Base-by-base conservation (phyloP, 495 filamentous ascomycete genomes). In the Xylaria nigripes region DNA sequence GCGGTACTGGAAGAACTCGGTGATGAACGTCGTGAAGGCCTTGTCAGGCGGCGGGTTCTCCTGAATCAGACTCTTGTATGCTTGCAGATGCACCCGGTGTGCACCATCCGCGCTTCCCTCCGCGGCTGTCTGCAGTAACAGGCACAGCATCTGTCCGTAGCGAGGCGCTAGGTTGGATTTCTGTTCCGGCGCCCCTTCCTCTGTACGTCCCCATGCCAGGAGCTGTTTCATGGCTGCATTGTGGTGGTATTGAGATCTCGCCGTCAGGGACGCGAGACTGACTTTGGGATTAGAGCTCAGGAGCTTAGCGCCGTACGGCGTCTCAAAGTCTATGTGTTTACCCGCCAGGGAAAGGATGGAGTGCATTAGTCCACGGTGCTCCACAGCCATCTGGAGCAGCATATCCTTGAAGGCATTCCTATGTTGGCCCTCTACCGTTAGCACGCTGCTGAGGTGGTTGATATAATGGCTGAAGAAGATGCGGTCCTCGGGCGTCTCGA, bases 1-100 rank as follows among this genome's bases (percentile, higher is more conserved):
- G 69, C 94, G 87, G 61, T 94, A 95, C 68, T 89, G 85, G 72
- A 95, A 94, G 74, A 95, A 94, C 68, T 95, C 90, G 67, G 88
- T 79, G 58, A 96, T 86, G 64, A 96, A 95, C 56, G 83, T 81
- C 16, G 81, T 71, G 62, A 90, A 89, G 25, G 83, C 78, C 36
- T 81, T 74, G 49, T 89, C 65, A 66, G 79, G 57, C 58, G 81
- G 72, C 62, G 79, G 73, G 69, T 83, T 73, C 54, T 74, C 70
- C 47, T 73, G 62, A n/a, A 93, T 77, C 45, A 95, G 76, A 47
- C 77, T 79, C 54, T 86, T 80, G 55, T 89, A 90, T 2, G 82
- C 86, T 56, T 84, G 74, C 58, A 96, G 84, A 64, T 96, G 90
- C 44, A 85, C 75, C 29, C 89, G 79, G 69, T 95, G 91, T 66